Conservation (phyloP, 129 eudicot genomes). For the Gnaphalium uliginosum region DNA sequence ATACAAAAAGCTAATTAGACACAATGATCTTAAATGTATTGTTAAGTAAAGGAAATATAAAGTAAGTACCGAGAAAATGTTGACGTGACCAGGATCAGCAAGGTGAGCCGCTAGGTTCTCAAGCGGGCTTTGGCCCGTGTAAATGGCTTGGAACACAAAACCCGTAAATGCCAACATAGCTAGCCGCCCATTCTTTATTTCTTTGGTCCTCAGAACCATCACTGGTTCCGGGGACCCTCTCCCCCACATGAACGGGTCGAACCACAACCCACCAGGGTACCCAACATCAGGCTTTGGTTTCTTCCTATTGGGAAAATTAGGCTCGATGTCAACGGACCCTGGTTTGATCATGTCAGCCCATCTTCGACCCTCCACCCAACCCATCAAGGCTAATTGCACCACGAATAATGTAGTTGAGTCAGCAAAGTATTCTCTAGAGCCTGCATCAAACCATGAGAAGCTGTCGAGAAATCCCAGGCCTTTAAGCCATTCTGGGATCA, state of each 20-base stretch:
- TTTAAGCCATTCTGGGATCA: constrained; percentile 84
- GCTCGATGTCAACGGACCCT: constrained; percentile 82
- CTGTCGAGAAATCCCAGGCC: constrained; percentile 61
- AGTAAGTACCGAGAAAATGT: constrained; percentile 69
- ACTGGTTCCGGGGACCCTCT: constrained; percentile 86
- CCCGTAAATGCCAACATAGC: constrained; percentile 94
- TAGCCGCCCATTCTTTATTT: constrained; percentile 90
- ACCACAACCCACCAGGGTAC: constrained; percentile 95
- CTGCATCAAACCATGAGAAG: constrained; percentile 79
- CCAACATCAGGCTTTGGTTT: constrained; percentile 85
- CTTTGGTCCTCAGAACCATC: constrained; percentile 92
- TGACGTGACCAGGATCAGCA: constrained; percentile 93
- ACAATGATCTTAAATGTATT: not conserved
- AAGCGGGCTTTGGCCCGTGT: constrained; percentile 86
- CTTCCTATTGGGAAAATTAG: constrained; percentile 56
- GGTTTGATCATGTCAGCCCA: constrained; percentile 92
- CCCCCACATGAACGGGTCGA: constrained; percentile 89
- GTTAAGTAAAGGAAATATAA: not conserved
- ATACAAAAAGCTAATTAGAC: not conserved
- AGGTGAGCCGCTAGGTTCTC: constrained; percentile 76
- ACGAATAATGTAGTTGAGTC: constrained; percentile 79
- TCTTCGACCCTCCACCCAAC: constrained; percentile 96
- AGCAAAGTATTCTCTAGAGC: constrained; percentile 75
- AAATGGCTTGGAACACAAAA: constrained; percentile 76
- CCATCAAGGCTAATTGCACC: constrained; percentile 77